Conservation (phyloP, 805 yeast species). For the Candida ovalis region DNA sequence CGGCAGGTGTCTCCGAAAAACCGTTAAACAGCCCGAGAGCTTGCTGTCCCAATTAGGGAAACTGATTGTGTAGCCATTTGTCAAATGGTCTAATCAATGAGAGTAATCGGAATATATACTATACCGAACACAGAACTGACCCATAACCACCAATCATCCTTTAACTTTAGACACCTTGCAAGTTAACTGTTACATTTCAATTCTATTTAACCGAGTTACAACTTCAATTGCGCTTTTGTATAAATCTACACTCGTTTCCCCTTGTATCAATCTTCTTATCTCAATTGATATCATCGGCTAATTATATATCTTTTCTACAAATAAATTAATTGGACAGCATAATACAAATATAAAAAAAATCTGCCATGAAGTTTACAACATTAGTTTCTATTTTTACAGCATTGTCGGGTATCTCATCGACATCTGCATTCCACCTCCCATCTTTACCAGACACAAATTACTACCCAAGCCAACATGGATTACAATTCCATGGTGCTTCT, state of each 20-base stretch:
- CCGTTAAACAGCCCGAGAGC: not conserved
- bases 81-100: no score
- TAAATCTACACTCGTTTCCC: not conserved
- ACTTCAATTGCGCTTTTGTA: not conserved
- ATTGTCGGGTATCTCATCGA: not conserved
- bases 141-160: no score
- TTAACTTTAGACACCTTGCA: not conserved
- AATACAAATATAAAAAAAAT: not conserved
- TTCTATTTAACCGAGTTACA: not conserved
- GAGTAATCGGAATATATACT: no score
- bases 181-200: not conserved
- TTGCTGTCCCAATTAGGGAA: not conserved
- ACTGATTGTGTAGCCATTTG: not conserved
- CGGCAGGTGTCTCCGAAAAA: not conserved
- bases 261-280: not conserved
- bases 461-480: slow-evolving; percentile 2
- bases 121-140: no score
- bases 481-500: not conserved
- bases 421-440: slow-evolving; percentile 4
- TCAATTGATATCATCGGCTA: not conserved
- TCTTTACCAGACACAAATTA: not conserved
- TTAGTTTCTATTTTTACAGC: slow-evolving; percentile 6
- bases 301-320: no score
- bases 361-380: slow-evolving; percentile 5
- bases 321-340: no score